Conservation (phyloP, 805 yeast species). For the Metschnikowia vanudenii region DNA sequence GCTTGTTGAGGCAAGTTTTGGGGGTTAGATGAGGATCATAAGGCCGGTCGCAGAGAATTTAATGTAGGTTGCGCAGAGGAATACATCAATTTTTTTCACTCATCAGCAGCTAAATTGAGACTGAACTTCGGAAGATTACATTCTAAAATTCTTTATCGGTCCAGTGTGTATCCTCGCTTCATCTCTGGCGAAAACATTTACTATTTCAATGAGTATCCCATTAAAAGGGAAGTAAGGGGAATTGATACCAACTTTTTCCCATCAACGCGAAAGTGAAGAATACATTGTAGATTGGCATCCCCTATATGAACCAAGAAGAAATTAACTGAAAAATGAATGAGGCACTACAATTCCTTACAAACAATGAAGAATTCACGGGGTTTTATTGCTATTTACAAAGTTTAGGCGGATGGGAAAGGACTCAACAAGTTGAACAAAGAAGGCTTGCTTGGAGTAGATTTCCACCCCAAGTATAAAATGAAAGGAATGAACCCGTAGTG, state of each 20-base stretch:
- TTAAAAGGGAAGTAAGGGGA: neutral
- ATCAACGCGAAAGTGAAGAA: neutral
- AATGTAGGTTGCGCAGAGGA: neutral
- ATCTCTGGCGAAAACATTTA: neutral
- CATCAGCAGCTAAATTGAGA: neutral
- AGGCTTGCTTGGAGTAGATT: slow-evolving; percentile 79
- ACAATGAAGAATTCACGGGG: neutral
- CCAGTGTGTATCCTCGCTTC: neutral
- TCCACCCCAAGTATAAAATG: slow-evolving; percentile 76
- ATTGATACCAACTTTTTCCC: neutral
- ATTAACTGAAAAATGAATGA: no score
- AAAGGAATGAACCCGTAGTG: slow-evolving; percentile 98
- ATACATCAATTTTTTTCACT: neutral
- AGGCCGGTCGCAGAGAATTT: neutral
- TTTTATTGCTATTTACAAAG: slow-evolving; percentile 16
- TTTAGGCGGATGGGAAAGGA: slow-evolving; percentile 74
- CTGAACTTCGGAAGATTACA: no score
- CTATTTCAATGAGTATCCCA: neutral
- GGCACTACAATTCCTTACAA: neutral
- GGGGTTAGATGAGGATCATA: slow-evolving; percentile 2
- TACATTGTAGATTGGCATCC: no score
- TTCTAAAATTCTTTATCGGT: no score
- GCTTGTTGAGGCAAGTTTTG: neutral
- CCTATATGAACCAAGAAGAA: no score
- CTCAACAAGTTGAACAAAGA: slow-evolving; percentile 71